A percentile compares a stretch with the other conserved stretches of the same genome.
These are phyloP conservation scores for Ambrosia hybrid DNA, from an alignment of 140 eudicot genomes.

Conservation along the genomic window DNA sequence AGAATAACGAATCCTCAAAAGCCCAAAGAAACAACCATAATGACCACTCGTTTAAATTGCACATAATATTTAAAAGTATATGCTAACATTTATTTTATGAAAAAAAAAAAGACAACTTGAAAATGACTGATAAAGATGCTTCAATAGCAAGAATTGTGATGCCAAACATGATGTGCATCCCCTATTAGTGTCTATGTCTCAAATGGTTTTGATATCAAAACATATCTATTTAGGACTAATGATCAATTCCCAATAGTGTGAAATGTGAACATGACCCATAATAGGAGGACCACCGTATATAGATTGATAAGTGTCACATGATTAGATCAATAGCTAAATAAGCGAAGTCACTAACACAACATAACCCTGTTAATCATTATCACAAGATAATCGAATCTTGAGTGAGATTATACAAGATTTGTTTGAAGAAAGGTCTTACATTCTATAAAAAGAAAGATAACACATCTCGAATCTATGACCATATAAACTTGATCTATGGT, in stretches of 20 bases:
- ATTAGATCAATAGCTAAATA: no score
- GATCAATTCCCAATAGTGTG: background rate
- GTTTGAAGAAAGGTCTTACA: background rate
- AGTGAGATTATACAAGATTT: background rate
- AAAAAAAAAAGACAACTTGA: slow-evolving; percentile 20
- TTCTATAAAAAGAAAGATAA: slow-evolving; percentile 2
- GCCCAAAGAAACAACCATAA: no score
- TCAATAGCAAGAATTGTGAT: background rate
- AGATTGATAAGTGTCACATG: background rate
- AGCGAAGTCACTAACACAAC: background rate
- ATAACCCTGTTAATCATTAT: no score
- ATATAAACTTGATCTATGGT: slow-evolving; percentile 41
- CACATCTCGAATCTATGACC: slow-evolving; percentile 10
- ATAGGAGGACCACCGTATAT: background rate
- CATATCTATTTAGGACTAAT: background rate
- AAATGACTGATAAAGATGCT: slow-evolving; percentile 21
- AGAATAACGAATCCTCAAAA: no score
- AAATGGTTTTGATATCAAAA: slow-evolving; percentile 14
- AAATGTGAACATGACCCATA: background rate
- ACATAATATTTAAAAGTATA: no score
- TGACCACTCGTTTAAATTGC: no score
- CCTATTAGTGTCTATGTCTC: background rate
- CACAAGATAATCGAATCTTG: background rate
- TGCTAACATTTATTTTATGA: no score
- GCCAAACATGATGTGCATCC: slow-evolving; percentile 17